A percentile compares a stretch with the other conserved stretches of the same genome.
phyloP scores from a whole-genome alignment of 495 filamentous ascomycete genomes.

The Lepraria neglecta region DNA sequence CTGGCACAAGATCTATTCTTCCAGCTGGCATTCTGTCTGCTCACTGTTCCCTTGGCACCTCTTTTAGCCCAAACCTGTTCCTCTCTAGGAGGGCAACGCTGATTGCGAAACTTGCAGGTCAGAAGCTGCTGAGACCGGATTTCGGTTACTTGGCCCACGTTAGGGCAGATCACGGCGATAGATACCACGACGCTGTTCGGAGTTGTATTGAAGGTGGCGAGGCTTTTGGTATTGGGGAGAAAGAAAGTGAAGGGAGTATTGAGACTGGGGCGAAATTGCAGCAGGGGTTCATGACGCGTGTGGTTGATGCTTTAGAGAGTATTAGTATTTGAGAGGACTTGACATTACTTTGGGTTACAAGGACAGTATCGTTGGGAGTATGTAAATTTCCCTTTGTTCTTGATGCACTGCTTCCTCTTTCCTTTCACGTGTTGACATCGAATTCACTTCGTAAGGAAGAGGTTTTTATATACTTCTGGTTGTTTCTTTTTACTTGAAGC shows the following conservation, averaged over 20 bases:
- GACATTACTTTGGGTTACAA: not conserved
- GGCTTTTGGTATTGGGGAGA: slow-evolving; percentile 31
- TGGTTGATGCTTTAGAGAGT: slow-evolving; percentile 33
- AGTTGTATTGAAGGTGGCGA: slow-evolving; percentile 32
- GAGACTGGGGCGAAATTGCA: slow-evolving; percentile 29
- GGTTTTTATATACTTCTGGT: too few species aligned
- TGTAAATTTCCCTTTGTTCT: not conserved
- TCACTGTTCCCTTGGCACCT: too few species aligned
- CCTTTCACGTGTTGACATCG: too few species aligned
- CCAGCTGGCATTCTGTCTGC: too few species aligned
- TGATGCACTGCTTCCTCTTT: too few species aligned
- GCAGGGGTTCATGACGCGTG: slow-evolving; percentile 33
- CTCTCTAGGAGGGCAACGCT: too few species aligned
- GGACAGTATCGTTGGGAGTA: not conserved
- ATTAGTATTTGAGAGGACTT: slow-evolving; percentile 17
- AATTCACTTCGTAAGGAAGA: too few species aligned
- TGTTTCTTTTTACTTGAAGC: too few species aligned
- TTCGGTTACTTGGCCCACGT: slow-evolving; percentile 25
- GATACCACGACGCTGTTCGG: slow-evolving; percentile 28
- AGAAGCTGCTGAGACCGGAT: slow-evolving; percentile 23
- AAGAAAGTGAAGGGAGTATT: slow-evolving; percentile 27
- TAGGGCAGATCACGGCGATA: slow-evolving; percentile 30
- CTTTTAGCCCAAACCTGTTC: too few species aligned
- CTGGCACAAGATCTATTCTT: too few species aligned
- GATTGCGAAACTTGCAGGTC: too few species aligned